Evolutionary conservation across 2,329 filamentous ascomycete species (phyloP), one percentile per base, ranked within the genome.

Genomic region (Nothophaeocryptopus gaeumannii): DNA sequence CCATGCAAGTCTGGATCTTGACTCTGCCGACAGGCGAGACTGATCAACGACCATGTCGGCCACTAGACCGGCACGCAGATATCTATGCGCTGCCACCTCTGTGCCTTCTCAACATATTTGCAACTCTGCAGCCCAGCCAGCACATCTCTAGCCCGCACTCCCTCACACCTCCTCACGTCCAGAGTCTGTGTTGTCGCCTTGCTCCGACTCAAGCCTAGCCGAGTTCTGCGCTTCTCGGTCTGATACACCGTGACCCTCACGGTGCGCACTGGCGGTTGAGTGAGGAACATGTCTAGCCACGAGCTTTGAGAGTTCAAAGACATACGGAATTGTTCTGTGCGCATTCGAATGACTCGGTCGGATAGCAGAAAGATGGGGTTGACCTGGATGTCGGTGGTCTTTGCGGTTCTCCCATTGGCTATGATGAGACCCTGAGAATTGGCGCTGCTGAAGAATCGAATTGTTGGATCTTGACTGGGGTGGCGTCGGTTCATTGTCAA

Each of bases 201-300:
- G n/a, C 41, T 43, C 8, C 43, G 30, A n/a, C 36, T 38, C 39
- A 36, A 30, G n/a, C 36, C 39, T 31, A 43, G 33, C 8, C 46
- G 37, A 13, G 39, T 29, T 12, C 12, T 49, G 13, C 46, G 39
- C 29, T 43, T 49, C 12, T 39, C 33, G 10, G 47, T 51, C 29
- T 47, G 48, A 38, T 51, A 55, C 3, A 55, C 14, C 4, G 46
- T 45, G 9, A 47, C 49, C 12, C 46, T 38, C 5, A 43, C 50
- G 15, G 46, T 36, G n/a, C 35, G 55, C 36, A 43, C 49, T 2
- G 55, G 53, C 9, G 45, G 43, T 30, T 54, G 55, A 2, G 53
- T 54, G 3, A 58, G 45, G 34, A 37, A 56, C 53, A 58, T 56
- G 29, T 56, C 39, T 8, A 52, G 16, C 53, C 55, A 58, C 12